Conservation (phyloP, 768 basidiomycete genomes). For the Macrocybe gigantea region DNA sequence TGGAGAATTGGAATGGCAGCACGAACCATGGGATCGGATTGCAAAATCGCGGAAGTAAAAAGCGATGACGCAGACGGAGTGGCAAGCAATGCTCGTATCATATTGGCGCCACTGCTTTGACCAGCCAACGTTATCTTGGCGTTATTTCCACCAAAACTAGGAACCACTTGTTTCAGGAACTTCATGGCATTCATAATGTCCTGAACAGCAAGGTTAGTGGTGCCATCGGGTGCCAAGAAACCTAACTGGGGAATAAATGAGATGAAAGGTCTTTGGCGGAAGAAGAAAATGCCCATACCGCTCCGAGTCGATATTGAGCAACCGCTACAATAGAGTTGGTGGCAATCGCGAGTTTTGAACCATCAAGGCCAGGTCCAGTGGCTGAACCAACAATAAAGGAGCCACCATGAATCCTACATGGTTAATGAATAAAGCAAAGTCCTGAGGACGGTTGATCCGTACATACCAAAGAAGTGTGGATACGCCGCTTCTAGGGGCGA, state of each 20-base stretch:
- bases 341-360: constrained; percentile 62
- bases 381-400: constrained; percentile 72
- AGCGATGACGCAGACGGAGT: constrained; percentile 63
- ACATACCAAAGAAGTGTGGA: constrained; percentile 61
- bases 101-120: constrained; percentile 74
- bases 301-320: constrained; percentile 80
- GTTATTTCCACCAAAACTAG: constrained; percentile 62
- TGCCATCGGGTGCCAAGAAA: constrained; percentile 64
- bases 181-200: constrained; percentile 62
- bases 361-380: constrained; percentile 68
- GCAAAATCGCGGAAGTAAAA: constrained; percentile 75
- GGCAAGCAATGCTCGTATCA: constrained; percentile 75
- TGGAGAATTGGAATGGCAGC: neutral
- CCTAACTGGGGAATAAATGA: constrained; percentile 46
- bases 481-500: constrained; percentile 23
- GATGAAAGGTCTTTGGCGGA: constrained; percentile 1
- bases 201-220: constrained; percentile 66
- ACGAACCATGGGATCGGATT: constrained; percentile 83
- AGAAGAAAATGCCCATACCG: constrained; percentile 34
- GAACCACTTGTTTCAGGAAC: constrained; percentile 52
- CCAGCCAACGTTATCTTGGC: constrained; percentile 72
- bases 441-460: neutral
- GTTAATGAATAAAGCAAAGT: neutral
- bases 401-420: constrained; percentile 77
- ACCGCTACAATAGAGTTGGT: constrained; percentile 77